Evolutionary conservation across 306 rosid species (phyloP).

Genomic region (Rosa lucieae): DNA sequence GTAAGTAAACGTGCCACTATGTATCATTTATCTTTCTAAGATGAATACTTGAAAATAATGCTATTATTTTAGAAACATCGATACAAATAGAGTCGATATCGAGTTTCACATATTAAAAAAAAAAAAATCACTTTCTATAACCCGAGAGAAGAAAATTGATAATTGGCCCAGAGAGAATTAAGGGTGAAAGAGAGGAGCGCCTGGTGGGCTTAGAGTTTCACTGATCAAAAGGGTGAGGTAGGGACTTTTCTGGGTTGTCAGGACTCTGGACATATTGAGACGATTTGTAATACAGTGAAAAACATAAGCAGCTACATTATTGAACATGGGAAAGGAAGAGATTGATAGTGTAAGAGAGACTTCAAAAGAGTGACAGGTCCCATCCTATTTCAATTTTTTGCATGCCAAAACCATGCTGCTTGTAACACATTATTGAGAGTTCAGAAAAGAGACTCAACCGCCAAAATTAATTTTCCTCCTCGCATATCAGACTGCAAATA

Average conservation of each 20-base stretch:
- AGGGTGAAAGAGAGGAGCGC: constrained; percentile 1
- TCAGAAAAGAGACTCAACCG: background rate
- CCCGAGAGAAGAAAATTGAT: too few species aligned
- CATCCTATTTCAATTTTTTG: constrained; percentile 2
- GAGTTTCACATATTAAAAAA: too few species aligned
- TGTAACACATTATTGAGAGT: constrained; percentile 17
- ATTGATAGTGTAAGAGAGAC: background rate
- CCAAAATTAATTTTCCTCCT: constrained; percentile 4
- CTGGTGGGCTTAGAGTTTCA: constrained; percentile 7
- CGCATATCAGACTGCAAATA: background rate
- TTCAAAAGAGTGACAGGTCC: constrained; percentile 9
- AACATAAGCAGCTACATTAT: constrained; percentile 12
- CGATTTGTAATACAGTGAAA: background rate
- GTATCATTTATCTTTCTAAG: too few species aligned
- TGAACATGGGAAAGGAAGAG: constrained; percentile 9
- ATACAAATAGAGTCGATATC: too few species aligned
- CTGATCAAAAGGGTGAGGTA: background rate
- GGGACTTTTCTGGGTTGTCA: background rate
- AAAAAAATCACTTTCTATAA: too few species aligned
- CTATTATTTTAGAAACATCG: too few species aligned
- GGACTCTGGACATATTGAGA: background rate
- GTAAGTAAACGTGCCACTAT: too few species aligned
- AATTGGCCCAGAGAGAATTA: background rate
- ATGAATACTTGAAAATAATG: too few species aligned
- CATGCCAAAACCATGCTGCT: constrained; percentile 22